Evolutionary conservation across 441 rosid genomes (phyloP), one percentile per base, ranked within the genome.

Genomic region (Gossypium gossypioides): DNA sequence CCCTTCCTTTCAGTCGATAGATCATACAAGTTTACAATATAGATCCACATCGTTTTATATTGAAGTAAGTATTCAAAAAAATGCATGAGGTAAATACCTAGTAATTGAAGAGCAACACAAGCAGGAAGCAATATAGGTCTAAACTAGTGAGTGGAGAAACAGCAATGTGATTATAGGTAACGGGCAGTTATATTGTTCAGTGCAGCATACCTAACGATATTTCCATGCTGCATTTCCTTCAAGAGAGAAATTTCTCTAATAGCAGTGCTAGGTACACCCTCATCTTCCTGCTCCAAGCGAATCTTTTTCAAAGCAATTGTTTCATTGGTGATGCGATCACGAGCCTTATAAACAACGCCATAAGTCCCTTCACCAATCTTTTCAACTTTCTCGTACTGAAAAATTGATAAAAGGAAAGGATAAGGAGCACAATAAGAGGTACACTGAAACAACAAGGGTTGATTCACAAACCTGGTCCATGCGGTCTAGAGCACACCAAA

Each of bases 351-450:
- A 54, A 93, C 98, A 61, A 93, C 98, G 27, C 98, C 98, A 68
- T 93, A 93, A 2, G 98, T 93, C 69, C 98, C 98, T 83, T 93
- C 98, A 56, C 98, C 97, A 40, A 93, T 93, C 85, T 93, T 93
- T 85, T 89, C 98, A 59, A 93, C 97, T 82, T 93, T 93, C 91
- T 91, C 98, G 56, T 91, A 93, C 98, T 93, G 85, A 67, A 78
- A 69, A 25, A 55, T 59, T 5, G 68, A 71, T 7, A 1, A 57
- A 57, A 24, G 32, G n/a, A 60, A 68, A 80, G 19, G 48, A 44
- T 34, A 66, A 82, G 40, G 12, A 64, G 57, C 0, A 44, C 56
- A 77, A 51, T 29, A 8, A 48, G 22, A 37, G 19, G 21, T 2
- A 1, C 15, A 8, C 12, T 59, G 15, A 50, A 59, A 15, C 63